phyloP scores from a whole-genome alignment of 495 filamentous ascomycete genomes.

The Hypoxylon fragiforme region DNA sequence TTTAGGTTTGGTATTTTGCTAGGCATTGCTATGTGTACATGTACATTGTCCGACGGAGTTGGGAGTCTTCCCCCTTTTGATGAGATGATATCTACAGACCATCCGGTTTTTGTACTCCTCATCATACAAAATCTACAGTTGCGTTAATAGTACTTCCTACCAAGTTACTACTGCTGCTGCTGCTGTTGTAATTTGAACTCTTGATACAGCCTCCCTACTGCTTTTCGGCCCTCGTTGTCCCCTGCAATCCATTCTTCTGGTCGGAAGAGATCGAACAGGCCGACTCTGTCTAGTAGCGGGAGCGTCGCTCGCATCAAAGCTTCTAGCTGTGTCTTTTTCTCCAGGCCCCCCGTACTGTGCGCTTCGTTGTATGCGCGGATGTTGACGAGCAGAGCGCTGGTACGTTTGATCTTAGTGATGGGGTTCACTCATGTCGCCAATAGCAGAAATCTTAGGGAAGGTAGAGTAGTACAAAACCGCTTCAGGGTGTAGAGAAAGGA shows the following conservation, averaged over 20 bases:
- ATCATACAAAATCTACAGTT: too few relatives aligned
- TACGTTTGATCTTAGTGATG: not conserved
- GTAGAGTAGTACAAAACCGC: too few relatives aligned
- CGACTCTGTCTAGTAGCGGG: conserved; percentile 28
- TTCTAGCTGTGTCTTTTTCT: conserved; percentile 14
- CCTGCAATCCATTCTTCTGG: conserved; percentile 34
- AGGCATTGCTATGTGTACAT: conserved; percentile 4
- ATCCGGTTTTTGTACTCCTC: too few relatives aligned
- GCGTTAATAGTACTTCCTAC: too few relatives aligned
- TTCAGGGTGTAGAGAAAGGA: too few relatives aligned
- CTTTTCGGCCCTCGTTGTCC: conserved; percentile 26
- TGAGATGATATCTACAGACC: conserved; percentile 9
- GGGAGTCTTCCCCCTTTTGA: conserved; percentile 18
- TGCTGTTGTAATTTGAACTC: conserved; percentile 22
- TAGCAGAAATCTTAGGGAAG: too few relatives aligned
- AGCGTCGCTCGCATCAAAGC: conserved; percentile 22
- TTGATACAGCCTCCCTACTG: conserved; percentile 26
- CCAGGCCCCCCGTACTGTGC: conserved; percentile 20
- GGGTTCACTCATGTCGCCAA: too few relatives aligned
- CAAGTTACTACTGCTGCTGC: conserved; percentile 2
- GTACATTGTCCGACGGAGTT: conserved; percentile 25
- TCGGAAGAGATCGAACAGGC: conserved; percentile 33
- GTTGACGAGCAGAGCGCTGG: conserved; percentile 31
- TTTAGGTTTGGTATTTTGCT: conserved; percentile 11
- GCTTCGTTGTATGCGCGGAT: conserved; percentile 34